Conservation (phyloP, 441 rosid genomes). For the Gossypium gossypioides region DNA sequence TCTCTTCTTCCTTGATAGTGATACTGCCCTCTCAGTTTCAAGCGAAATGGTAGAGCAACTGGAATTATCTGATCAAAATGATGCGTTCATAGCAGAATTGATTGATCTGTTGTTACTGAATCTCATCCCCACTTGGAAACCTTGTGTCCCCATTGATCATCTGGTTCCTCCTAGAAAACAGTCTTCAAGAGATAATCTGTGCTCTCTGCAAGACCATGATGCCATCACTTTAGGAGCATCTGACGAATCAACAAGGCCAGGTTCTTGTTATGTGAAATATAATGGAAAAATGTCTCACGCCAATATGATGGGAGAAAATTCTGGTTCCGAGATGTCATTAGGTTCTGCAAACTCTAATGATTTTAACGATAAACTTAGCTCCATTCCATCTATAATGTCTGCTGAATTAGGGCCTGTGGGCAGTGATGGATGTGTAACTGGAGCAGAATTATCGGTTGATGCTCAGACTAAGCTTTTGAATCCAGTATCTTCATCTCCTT, state of each 20-base stretch:
- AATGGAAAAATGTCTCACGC: conserved; percentile 18
- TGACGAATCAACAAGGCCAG: conserved; percentile 18
- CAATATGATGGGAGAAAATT: conserved; percentile 19
- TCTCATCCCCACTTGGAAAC: conserved; percentile 45
- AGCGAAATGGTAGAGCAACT: conserved; percentile 69
- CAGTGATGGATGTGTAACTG: neutral
- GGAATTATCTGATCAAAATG: conserved; percentile 49
- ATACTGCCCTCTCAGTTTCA: conserved; percentile 56
- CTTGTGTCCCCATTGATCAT: conserved; percentile 41
- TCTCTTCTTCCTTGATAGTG: conserved; percentile 46
- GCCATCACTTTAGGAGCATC: conserved; percentile 16
- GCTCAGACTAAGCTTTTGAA: conserved; percentile 10
- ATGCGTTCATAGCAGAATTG: conserved; percentile 46
- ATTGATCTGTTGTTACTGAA: conserved; percentile 46
- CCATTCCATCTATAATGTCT: conserved; percentile 19
- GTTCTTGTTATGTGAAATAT: conserved; percentile 11
- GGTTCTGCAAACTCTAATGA: conserved; percentile 33
- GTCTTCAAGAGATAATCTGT: conserved; percentile 19
- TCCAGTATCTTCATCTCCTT: neutral
- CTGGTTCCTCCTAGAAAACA: conserved; percentile 25
- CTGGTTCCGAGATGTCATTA: conserved; percentile 29
- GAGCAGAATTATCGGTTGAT: neutral
- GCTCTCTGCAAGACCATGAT: conserved; percentile 14
- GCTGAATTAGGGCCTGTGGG: conserved; percentile 21
- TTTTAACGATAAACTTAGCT: conserved; percentile 21